Evolutionary conservation across 441 rosid genomes (phyloP).

Genomic region (Aquilaria agallochum): DNA sequence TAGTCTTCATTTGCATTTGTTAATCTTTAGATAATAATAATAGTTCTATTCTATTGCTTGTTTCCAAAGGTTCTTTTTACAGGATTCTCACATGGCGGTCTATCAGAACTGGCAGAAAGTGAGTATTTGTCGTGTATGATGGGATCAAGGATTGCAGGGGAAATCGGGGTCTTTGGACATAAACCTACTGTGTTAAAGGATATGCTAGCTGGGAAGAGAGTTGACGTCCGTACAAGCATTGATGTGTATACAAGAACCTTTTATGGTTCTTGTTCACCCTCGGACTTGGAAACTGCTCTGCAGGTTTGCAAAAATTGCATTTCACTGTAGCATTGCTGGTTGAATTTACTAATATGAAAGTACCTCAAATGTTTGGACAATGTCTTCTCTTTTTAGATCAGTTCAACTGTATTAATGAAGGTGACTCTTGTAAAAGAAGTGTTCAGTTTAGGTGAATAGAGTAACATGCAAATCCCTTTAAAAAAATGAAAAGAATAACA

Average conservation of each 20-base stretch:
- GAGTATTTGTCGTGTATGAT: constrained; percentile 88
- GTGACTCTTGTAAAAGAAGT: no score
- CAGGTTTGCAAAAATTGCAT: constrained; percentile 51
- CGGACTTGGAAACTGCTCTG: constrained; percentile 91
- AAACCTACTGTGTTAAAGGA: constrained; percentile 83
- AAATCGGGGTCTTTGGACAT: constrained; percentile 90
- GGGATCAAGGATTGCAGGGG: constrained; percentile 95
- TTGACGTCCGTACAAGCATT: constrained; percentile 82
- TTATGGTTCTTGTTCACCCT: constrained; percentile 91
- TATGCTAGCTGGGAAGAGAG: constrained; percentile 97
- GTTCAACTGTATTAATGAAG: no score
- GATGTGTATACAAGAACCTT: constrained; percentile 90
- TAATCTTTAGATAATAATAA: neutral
- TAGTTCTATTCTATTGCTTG: constrained; percentile 19
- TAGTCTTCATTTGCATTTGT: no score
- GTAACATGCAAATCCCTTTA: no score
- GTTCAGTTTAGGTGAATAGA: no score
- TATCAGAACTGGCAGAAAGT: constrained; percentile 85
- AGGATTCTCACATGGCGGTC: constrained; percentile 94
- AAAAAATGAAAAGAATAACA: no score
- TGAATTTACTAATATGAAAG: no score
- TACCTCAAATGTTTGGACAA: no score
- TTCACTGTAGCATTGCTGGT: no score
- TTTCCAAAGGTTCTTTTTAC: constrained; percentile 80
- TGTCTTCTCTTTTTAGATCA: no score